Base-by-base conservation (phyloP, 163 green algal genomes). In the Scenedesmus sp. region DNA sequence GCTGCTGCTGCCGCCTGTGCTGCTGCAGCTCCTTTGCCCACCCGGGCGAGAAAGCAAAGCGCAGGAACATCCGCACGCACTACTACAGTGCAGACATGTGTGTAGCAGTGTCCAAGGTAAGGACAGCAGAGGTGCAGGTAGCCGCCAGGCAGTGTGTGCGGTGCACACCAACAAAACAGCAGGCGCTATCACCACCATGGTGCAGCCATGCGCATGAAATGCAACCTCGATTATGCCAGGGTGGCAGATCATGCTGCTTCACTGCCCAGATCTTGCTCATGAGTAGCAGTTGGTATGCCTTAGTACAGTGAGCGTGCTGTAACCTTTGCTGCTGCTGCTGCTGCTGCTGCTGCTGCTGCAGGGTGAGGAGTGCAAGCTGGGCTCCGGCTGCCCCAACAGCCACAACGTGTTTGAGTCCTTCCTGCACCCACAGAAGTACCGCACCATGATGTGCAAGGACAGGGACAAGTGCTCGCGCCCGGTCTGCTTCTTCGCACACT, bases 371-470 rank as follows among this genome's bases (percentile, higher is more conserved):
- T 98, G 96, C 92, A 92, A 95, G 74, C 90, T 95, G 79, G 97
- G 97, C 23, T 97, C 98, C 88, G 60, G 74, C 18, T 99, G 97
- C 95, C 94, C 93, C 46, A 98, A 98, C 93, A 95, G 96, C 0
- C 97, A 99, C 92, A 97, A 97, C 83, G 96, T 99, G 34, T 99
- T 98, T 88, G 97, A 99, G 95, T 96, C 94, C 95, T 98, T 97
- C 95, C 96, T 99, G 89, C 97, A 99, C 92, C 97, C 97, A 2
- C 93, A 93, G 55, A 96, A 96, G 89, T 98, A 98, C 92, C 94
- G 97, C 88, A 98, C 97, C 0, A 96, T 98, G 95, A 93, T 98
- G 79, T 99, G 97, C 96, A 98, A 98, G 93, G 97, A 99, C 86
- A 96, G 95, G 3, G 79, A 91, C 4, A 90, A 56, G 59, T 99